phyloP scores from a whole-genome alignment of 345 rosid species.

The Murraya paniculata region DNA sequence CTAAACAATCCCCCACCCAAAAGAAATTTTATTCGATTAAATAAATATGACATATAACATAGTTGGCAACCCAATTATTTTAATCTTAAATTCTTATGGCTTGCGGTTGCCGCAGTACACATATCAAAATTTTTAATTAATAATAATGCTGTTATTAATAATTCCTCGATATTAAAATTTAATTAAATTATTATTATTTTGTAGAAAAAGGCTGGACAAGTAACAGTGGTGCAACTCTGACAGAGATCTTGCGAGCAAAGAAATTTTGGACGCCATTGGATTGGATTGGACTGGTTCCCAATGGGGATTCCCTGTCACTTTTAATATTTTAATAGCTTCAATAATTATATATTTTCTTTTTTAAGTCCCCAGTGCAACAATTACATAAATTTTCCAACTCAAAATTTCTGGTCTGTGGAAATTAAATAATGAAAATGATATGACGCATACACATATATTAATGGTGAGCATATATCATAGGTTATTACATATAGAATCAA shows the following conservation, averaged over 20 bases:
- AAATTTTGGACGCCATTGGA: slow-evolving; percentile 23
- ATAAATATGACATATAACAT: neutral
- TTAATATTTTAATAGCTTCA: neutral
- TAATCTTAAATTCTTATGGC: neutral
- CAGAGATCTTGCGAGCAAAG: slow-evolving; percentile 36
- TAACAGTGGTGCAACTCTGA: slow-evolving; percentile 30
- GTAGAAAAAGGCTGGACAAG: slow-evolving; percentile 12
- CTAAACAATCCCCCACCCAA: neutral
- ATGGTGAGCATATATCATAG: too few species aligned
- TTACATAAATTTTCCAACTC: neutral
- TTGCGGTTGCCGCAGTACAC: neutral
- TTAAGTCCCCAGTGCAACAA: neutral
- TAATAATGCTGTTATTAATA: neutral
- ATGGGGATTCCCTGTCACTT: slow-evolving; percentile 37
- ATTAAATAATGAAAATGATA: neutral
- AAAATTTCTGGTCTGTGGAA: neutral
- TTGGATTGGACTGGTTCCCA: slow-evolving; percentile 29
- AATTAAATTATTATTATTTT: neutral
- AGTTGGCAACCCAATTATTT: slow-evolving; percentile 11
- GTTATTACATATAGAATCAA: too few species aligned
- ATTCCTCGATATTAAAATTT: neutral
- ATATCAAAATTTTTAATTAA: too few species aligned
- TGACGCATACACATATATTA: too few species aligned
- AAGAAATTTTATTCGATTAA: neutral
- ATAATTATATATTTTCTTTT: neutral